Conservation (phyloP, 306 rosid species). For the Elaeagnus macrophylla region DNA sequence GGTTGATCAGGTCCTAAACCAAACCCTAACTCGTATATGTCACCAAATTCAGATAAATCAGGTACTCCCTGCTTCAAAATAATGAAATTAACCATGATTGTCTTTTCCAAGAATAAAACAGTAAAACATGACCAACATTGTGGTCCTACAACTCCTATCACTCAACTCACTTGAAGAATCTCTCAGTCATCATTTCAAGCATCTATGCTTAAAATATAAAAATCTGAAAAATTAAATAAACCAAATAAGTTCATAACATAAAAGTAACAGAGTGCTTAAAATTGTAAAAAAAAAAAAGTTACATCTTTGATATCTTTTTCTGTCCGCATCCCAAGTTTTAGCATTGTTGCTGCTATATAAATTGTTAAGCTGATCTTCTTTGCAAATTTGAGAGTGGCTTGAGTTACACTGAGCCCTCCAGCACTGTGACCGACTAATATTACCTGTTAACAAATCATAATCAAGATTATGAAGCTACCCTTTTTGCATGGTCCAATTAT, state of each 20-base stretch:
- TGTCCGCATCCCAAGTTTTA: slow-evolving; percentile 40
- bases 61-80: slow-evolving; percentile 57
- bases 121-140: too few species aligned
- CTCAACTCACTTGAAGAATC: too few species aligned
- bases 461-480: too few species aligned
- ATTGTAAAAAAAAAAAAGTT: background rate
- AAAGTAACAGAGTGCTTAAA: background rate
- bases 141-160: too few species aligned
- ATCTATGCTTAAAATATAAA: too few species aligned
- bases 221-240: slow-evolving; percentile 4
- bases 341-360: slow-evolving; percentile 91
- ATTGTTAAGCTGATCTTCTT: slow-evolving; percentile 56
- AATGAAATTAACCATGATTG: background rate
- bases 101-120: background rate
- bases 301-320: slow-evolving; percentile 66
- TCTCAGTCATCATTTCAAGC: too few species aligned
- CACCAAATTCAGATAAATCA: slow-evolving; percentile 71
- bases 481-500: too few species aligned
- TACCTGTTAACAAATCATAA: slow-evolving; percentile 31
- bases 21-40: slow-evolving; percentile 55
- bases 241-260: background rate
- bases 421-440: slow-evolving; percentile 92
- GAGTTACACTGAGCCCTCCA: slow-evolving; percentile 77
- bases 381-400: slow-evolving; percentile 60
- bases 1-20: slow-evolving; percentile 67